A percentile compares a stretch with the other conserved stretches of the same genome.
These are phyloP conservation scores for Trichoderma gracile DNA, from an alignment of 2,329 filamentous ascomycete species.

Conservation along the genomic window DNA sequence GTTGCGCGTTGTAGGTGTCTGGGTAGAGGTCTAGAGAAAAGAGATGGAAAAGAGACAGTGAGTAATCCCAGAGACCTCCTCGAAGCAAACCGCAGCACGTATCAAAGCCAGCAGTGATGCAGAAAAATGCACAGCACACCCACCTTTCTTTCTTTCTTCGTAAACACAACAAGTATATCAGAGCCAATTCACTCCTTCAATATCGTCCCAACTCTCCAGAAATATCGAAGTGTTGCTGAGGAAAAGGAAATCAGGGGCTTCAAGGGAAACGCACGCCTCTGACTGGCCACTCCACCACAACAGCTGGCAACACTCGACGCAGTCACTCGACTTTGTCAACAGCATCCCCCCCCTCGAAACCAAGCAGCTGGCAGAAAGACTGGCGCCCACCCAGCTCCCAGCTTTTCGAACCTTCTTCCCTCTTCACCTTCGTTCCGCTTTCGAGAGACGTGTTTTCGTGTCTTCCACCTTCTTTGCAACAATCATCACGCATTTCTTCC, in stretches of 20 bases:
- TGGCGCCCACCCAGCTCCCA: neutral
- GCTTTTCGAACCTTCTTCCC: neutral
- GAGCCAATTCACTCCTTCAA: neutral
- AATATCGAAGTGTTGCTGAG: neutral
- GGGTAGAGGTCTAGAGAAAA: no score
- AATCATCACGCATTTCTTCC: neutral
- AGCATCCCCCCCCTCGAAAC: neutral
- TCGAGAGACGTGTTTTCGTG: neutral
- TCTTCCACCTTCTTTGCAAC: neutral
- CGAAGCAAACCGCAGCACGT: neutral
- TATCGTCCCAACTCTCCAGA: neutral
- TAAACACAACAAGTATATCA: neutral
- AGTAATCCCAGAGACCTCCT: neutral
- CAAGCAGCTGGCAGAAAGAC: neutral
- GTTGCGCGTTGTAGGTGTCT: neutral
- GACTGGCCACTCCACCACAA: neutral
- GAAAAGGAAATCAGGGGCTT: neutral
- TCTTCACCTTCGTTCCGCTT: neutral
- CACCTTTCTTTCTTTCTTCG: no score
- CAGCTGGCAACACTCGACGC: slow-evolving; percentile 14
- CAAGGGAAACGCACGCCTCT: neutral
- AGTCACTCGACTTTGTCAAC: neutral
- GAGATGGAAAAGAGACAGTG: neutral
- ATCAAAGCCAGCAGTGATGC: neutral
- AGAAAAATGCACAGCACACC: neutral